phyloP scores from a whole-genome alignment of 805 yeast species.

The Suhomyces sp. region DNA sequence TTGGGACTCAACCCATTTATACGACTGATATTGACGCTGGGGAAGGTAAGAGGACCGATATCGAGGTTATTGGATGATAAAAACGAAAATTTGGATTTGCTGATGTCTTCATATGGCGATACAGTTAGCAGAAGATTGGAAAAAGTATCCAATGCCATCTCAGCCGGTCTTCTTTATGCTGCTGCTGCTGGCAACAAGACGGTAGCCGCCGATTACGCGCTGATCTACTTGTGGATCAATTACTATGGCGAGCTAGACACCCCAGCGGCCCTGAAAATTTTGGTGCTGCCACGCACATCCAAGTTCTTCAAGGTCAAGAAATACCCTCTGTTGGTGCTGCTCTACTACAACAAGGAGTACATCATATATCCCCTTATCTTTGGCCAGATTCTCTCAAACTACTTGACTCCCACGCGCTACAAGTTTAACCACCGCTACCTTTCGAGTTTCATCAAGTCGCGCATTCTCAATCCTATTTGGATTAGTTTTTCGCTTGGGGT shows the following conservation, averaged over 20 bases:
- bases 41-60: background rate
- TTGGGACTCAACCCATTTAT: conserved; percentile 32
- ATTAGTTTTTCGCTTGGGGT: conserved; percentile 32
- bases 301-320: conserved; percentile 23
- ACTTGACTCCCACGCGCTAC: conserved; percentile 38
- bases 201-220: conserved; percentile 39
- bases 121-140: conserved; percentile 12
- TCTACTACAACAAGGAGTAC: conserved; percentile 31
- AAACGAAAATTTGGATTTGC: background rate
- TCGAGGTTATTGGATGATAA: background rate
- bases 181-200: conserved; percentile 24
- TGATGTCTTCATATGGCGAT: background rate
- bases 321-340: conserved; percentile 18
- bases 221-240: conserved; percentile 30
- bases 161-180: conserved; percentile 21
- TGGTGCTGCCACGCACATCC: conserved; percentile 26
- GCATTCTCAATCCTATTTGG: conserved; percentile 42
- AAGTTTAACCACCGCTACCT: conserved; percentile 36
- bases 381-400: conserved; percentile 39
- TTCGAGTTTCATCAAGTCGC: conserved; percentile 27
- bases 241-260: conserved; percentile 33
- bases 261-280: conserved; percentile 29
- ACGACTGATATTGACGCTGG: background rate
- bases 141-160: conserved; percentile 22
- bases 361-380: conserved; percentile 35